Evolutionary conservation across 2,329 filamentous ascomycete genomes (phyloP), one percentile per base, ranked within the genome.

Genomic region (Penicillium sp.): DNA sequence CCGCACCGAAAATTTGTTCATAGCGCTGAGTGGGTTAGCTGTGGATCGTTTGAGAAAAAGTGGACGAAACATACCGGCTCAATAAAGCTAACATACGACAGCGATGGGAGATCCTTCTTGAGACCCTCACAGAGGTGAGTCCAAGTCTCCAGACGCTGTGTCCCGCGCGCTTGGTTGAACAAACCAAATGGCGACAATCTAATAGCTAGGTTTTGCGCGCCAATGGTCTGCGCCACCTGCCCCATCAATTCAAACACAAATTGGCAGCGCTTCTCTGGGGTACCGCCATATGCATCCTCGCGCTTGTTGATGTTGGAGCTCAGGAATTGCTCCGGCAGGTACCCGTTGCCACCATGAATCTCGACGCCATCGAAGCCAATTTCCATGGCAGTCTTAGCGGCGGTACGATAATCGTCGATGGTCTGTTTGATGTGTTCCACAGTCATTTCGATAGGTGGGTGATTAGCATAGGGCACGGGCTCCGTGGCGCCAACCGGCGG

Each of bases 211-310:
- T 75, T 78, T 2, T 79, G 71, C 19, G 76, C 67, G 1, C 81
- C 80, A 2, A 82, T 67, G 0, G 73, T 70, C 32, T 70, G 60
- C 0, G 76, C 73, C 14, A 82, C 52, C 49, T 73, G 63, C 32
- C 74, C 69, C 64, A 81, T 80, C n/a, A 85, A 71, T 59, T 84
- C 81, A 2, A 85, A 65, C 1, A 76, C 77, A 60, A 88, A 86
- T 4, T 74, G 76, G 56, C 77, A 80, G n/a, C 79, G 73, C 53
- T 80, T 80, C 62, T 80, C 75, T 1, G 80, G 70, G 3, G 71
- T 76, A 6, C 80, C 81, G 9, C 81, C 80, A 57, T 79, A 83
- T 10, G 69, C 66, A 59, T 83, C 79, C 0, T 74, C 78, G 23
- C 80, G 70, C 57, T 71, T 72, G 65, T 83, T 83, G 57, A 75